A percentile compares a stretch with the other conserved stretches of the same genome.
Conservation (phyloP, 192 early-diverging fungal species). For the Phlyctochytrium bullatum region DNA sequence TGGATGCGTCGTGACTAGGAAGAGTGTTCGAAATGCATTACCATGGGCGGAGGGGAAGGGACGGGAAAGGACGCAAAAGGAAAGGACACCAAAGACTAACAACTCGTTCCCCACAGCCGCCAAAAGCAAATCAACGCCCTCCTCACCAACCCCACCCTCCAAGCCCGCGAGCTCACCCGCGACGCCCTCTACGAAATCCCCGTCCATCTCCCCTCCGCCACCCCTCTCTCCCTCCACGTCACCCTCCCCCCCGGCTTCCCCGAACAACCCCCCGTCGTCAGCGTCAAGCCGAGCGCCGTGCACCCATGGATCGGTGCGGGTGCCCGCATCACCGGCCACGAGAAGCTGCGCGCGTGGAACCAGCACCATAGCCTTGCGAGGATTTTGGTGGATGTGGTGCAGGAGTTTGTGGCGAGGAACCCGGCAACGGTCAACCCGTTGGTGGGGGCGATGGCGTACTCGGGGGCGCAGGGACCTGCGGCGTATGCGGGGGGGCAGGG, state of each 20-base stretch:
- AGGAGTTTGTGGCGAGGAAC: constrained; percentile 20
- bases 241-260: constrained; percentile 51
- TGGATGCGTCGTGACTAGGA: too few relatives aligned
- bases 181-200: constrained; percentile 2
- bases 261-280: constrained; percentile 50
- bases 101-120: not conserved
- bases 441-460: not conserved
- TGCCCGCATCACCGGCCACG: constrained; percentile 40
- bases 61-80: too few relatives aligned
- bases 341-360: constrained; percentile 37
- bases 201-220: not conserved
- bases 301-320: constrained; percentile 54
- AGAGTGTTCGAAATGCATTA: too few relatives aligned
- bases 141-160: not conserved
- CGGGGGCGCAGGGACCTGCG: not conserved
- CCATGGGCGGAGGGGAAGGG: too few relatives aligned
- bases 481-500: not conserved
- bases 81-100: too few relatives aligned
- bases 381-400: constrained; percentile 45
- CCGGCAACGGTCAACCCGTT: constrained; percentile 2
- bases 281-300: constrained; percentile 42
- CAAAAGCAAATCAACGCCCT: constrained; percentile 2
- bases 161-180: not conserved
- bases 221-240: constrained; percentile 27
- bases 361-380: constrained; percentile 42